These are phyloP conservation scores for Nigrospora osmanthi DNA, from an alignment of 2,329 filamentous ascomycete genomes.

Conservation along the genomic window DNA sequence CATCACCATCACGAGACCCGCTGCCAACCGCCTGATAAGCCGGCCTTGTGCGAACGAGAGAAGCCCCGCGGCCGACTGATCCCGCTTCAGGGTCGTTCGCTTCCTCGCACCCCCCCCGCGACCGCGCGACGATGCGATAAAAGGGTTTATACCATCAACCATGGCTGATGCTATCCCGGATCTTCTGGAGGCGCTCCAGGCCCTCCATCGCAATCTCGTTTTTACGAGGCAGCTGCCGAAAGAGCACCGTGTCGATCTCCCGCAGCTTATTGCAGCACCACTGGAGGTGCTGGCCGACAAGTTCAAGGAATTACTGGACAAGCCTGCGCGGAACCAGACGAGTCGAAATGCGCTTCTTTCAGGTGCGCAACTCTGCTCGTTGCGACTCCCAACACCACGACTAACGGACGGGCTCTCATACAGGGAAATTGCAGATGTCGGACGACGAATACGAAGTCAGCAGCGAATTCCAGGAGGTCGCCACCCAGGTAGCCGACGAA, in stretches of 20 bases:
- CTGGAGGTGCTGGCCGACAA: constrained; percentile 60
- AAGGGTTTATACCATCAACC: constrained; percentile 22
- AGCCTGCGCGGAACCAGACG: constrained; percentile 63
- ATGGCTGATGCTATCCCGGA: constrained; percentile 71
- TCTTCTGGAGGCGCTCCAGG: constrained; percentile 69
- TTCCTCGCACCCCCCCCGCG: background rate
- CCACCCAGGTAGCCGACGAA: constrained; percentile 76
- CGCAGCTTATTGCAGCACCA: constrained; percentile 27
- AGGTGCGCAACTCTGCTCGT: constrained; percentile 36
- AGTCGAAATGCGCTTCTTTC: constrained; percentile 66
- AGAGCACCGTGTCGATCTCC: constrained; percentile 57
- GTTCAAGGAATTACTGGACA: constrained; percentile 67
- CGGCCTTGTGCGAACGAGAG: too few species aligned
- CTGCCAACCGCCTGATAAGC: too few species aligned
- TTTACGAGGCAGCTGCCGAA: constrained; percentile 63
- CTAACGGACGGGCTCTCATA: background rate
- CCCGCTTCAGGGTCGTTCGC: background rate
- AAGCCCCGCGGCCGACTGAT: background rate
- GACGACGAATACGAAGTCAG: constrained; percentile 75
- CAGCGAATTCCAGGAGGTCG: constrained; percentile 76
- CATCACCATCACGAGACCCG: too few species aligned
- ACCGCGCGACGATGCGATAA: constrained; percentile 35
- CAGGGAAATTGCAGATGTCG: constrained; percentile 69
- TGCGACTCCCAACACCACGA: background rate
- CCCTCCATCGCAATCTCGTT: constrained; percentile 78